Evolutionary conservation across 106 monocot genomes (phyloP).

Genomic region (Hemerocallis citrina): DNA sequence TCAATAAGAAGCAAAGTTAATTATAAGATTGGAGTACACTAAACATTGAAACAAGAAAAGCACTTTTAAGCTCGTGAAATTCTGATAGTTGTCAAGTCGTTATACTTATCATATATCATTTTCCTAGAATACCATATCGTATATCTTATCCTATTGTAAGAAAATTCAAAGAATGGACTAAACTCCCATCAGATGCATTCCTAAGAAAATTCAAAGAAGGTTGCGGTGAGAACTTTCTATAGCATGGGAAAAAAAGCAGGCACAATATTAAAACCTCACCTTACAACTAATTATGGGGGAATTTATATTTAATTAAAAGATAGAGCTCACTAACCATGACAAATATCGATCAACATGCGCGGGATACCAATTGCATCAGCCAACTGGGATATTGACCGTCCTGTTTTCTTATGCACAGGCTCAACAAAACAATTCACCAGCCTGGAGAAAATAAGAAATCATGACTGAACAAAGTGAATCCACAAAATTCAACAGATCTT

Average conservation of each 20-base stretch:
- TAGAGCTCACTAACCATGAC: conserved; percentile 63
- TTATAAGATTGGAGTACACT: too few relatives aligned
- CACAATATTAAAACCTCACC: neutral
- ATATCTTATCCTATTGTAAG: too few relatives aligned
- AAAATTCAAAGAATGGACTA: too few relatives aligned
- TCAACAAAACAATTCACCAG: conserved; percentile 87
- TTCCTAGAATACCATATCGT: too few relatives aligned
- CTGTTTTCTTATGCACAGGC: conserved; percentile 54
- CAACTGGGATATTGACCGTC: conserved; percentile 67
- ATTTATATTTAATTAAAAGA: neutral
- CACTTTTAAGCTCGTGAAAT: too few relatives aligned
- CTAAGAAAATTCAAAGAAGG: too few relatives aligned
- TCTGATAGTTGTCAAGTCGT: too few relatives aligned
- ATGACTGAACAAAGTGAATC: neutral
- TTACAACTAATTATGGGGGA: neutral
- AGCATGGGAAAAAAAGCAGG: conserved; percentile 5
- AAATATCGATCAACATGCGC: conserved; percentile 82
- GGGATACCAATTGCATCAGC: conserved; percentile 84
- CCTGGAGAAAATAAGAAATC: conserved; percentile 18
- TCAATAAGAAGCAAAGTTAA: too few relatives aligned
- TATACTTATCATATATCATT: too few relatives aligned
- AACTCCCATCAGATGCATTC: too few relatives aligned
- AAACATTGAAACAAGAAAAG: too few relatives aligned
- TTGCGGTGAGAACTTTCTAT: conserved; percentile 81
- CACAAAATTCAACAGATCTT: neutral